A percentile compares a stretch with the other conserved stretches of the same genome.
phyloP scores from a whole-genome alignment of 2,329 filamentous ascomycete genomes.

The Onygenales sp. region DNA sequence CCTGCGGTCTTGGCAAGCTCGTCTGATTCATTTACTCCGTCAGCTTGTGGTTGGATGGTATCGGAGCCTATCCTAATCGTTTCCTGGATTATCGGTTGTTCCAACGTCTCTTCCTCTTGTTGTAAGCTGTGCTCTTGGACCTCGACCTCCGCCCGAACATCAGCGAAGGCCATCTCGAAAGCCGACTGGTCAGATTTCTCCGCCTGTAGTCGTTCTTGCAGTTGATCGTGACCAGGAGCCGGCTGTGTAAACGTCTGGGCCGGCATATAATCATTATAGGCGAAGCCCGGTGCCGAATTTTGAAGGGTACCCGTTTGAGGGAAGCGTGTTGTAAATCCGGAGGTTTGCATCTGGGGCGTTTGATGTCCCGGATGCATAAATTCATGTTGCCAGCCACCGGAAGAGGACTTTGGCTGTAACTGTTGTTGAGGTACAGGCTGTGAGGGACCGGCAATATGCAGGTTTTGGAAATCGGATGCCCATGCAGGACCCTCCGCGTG shows the following conservation, averaged over 20 bases:
- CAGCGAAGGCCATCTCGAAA: conserved; percentile 36
- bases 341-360: conserved; percentile 13
- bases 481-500: conserved; percentile 24
- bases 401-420: conserved; percentile 26
- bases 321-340: conserved; percentile 12
- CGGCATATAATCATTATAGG: too few species aligned
- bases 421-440: conserved; percentile 41
- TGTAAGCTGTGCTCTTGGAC: conserved; percentile 15
- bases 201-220: conserved; percentile 22
- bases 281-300: background rate
- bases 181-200: conserved; percentile 36
- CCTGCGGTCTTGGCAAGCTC: conserved; percentile 65
- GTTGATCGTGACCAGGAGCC: conserved; percentile 4
- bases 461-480: conserved; percentile 38
- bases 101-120: conserved; percentile 12
- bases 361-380: conserved; percentile 39
- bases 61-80: conserved; percentile 34
- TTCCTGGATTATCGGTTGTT: conserved; percentile 11
- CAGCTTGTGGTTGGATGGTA: conserved; percentile 27
- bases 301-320: conserved; percentile 19
- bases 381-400: conserved; percentile 51
- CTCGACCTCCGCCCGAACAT: conserved; percentile 30
- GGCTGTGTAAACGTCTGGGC: background rate
- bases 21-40: conserved; percentile 44
- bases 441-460: conserved; percentile 30